Evolutionary conservation across 345 rosid genomes (phyloP), one percentile per base, ranked within the genome.

Genomic region (Pseudoturritis turrita): DNA sequence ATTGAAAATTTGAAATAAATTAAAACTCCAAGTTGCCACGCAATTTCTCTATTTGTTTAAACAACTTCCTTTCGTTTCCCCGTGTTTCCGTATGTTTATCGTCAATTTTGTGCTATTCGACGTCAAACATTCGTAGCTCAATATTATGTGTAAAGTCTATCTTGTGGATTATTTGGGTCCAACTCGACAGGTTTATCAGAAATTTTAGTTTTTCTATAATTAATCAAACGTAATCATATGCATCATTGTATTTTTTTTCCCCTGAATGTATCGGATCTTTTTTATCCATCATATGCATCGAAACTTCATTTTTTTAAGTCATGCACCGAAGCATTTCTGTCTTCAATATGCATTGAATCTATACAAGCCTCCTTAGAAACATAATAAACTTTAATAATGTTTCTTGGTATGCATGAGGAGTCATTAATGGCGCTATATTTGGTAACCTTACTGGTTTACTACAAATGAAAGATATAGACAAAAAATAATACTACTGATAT

Each of bases 161-260:
- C 74, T 44, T 61, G 25, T 13, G 2, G 46, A 67, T 50, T 59
- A 68, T 75, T 75, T 68, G 62, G 79, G 74, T 75, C 79, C 64
- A 68, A 75, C 79, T 75, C 74, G 74, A 75, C 74, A 62, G 69
- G 79, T 75, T 33, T 61, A 75, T 52, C 72, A 67, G 3, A 51
- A 9, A 0, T 9, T 49, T 10, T 4, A n/a, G n/a, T 18, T 3
- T 10, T 66, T 18, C 4, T 50, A 33, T 58, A 12, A 12, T 35
- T 1, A 67, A 25, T 31, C 12, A 39, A 40, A 74, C 67, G 46
- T 66, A 57, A 49, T 65, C 25, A 26, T 56, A 29, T 65, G 44
- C 72, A 65, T 47, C 62, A 29, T 15, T n/a, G 54, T n/a, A 25
- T 25, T 4, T 25, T 13, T 10, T 19, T 45, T 18, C 28, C 28